These are phyloP conservation scores for Geranium brycei DNA, from an alignment of 345 rosid species.

Conservation along the genomic window DNA sequence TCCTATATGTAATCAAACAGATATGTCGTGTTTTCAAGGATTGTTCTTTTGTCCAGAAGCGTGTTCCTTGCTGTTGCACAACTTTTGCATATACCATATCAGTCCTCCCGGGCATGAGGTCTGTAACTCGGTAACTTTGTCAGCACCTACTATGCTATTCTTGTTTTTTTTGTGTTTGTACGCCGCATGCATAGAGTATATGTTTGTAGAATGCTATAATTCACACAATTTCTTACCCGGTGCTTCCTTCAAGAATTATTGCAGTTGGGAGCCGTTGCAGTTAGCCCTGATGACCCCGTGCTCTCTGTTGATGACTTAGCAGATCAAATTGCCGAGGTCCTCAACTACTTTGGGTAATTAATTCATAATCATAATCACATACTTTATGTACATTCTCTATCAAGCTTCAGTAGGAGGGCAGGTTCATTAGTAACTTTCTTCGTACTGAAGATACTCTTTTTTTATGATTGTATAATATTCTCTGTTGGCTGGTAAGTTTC, in stretches of 20 bases:
- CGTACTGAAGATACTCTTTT: background rate
- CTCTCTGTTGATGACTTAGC: slow-evolving; percentile 89
- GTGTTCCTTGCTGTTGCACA: slow-evolving; percentile 77
- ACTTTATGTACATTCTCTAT: slow-evolving; percentile 6
- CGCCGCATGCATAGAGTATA: background rate
- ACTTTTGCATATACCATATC: slow-evolving; percentile 92
- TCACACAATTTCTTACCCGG: slow-evolving; percentile 41
- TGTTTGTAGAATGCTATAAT: slow-evolving; percentile 13
- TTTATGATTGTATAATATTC: background rate
- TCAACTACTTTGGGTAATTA: slow-evolving; percentile 81
- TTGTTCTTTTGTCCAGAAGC: slow-evolving; percentile 83
- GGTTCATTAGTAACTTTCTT: too few relatives aligned
- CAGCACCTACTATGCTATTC: background rate
- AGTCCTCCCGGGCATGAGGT: slow-evolving; percentile 98
- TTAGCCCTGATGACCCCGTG: slow-evolving; percentile 42
- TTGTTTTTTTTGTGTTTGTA: background rate
- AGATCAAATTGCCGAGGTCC: slow-evolving; percentile 82
- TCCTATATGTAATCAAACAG: slow-evolving; percentile 29
- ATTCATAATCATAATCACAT: background rate
- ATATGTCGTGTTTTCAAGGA: slow-evolving; percentile 83
- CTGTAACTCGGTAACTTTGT: slow-evolving; percentile 24
- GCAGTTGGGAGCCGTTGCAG: slow-evolving; percentile 84
- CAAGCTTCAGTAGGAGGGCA: background rate
- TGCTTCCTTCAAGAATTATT: slow-evolving; percentile 56
- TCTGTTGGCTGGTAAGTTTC: slow-evolving; percentile 6